Percentiles rank a stretch among this genome's conserved stretches.
Conservation (phyloP, 2,329 filamentous ascomycete genomes). For the Alternaria triticina region DNA sequence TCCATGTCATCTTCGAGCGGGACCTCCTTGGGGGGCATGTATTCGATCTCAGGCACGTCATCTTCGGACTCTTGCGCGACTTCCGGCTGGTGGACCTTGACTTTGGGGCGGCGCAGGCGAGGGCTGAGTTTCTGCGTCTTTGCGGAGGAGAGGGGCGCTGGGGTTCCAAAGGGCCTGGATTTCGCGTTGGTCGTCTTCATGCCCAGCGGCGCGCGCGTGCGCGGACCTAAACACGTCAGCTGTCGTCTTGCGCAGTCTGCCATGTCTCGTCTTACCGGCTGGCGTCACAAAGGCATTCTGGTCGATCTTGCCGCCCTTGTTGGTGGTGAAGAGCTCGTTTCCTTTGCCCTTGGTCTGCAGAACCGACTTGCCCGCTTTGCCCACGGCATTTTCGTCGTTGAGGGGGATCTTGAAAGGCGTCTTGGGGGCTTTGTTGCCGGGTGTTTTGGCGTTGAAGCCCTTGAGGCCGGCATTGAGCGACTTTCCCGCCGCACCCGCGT, state of each 20-base stretch:
- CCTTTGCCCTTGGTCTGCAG: constrained; percentile 64
- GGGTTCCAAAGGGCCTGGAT: constrained; percentile 70
- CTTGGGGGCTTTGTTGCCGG: constrained; percentile 76
- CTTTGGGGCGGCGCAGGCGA: constrained; percentile 60
- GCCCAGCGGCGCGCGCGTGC: constrained; percentile 80
- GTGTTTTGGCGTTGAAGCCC: constrained; percentile 75
- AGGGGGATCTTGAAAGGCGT: constrained; percentile 79
- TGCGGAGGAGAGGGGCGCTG: constrained; percentile 66
- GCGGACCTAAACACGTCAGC: constrained; percentile 35
- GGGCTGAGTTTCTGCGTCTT: constrained; percentile 71
- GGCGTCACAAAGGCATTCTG: constrained; percentile 79
- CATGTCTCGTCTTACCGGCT: constrained; percentile 62
- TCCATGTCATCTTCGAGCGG: constrained; percentile 73
- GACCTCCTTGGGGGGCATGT: constrained; percentile 75
- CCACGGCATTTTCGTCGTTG: constrained; percentile 84
- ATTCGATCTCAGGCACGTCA: constrained; percentile 81
- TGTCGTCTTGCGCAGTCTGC: background rate
- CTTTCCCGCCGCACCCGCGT: constrained; percentile 73
- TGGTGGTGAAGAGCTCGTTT: constrained; percentile 59
- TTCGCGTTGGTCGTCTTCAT: constrained; percentile 98
- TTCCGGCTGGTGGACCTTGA: constrained; percentile 70
- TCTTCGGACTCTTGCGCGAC: constrained; percentile 58
- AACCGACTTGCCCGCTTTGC: constrained; percentile 66
- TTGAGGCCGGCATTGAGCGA: constrained; percentile 70
- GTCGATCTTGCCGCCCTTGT: constrained; percentile 59